Conservation (phyloP, 73 alveolate species). For the Paramecium octaurelia region DNA sequence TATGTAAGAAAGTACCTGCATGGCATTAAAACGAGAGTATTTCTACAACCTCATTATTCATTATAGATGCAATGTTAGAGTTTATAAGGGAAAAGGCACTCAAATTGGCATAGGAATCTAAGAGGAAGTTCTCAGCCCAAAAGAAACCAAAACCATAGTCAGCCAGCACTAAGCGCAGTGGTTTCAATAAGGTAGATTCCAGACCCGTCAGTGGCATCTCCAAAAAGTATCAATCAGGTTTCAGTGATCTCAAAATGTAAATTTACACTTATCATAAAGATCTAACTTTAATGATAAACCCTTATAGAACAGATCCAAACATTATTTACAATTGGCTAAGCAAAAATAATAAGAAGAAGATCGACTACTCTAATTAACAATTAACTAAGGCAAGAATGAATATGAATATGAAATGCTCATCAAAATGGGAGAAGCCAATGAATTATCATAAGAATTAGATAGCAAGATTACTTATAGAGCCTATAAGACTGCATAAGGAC, state of each 20-base stretch:
- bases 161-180: neutral
- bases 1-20: conserved; percentile 37
- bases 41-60: neutral
- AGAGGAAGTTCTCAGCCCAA: conserved; percentile 14
- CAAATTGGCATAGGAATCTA: conserved; percentile 23
- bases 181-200: neutral
- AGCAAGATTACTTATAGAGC: conserved; percentile 63
- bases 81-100: conserved; percentile 47
- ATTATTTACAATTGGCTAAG: conserved; percentile 51
- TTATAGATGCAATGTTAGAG: conserved; percentile 13
- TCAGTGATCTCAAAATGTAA: conserved; percentile 28
- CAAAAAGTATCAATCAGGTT: neutral
- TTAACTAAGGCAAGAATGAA: conserved; percentile 59
- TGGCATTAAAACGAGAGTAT: conserved; percentile 45
- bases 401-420: conserved; percentile 63
- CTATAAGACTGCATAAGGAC: conserved; percentile 52
- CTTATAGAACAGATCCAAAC: conserved; percentile 23
- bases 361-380: conserved; percentile 50
- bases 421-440: conserved; percentile 64
- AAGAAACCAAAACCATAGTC: conserved; percentile 16
- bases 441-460: conserved; percentile 44
- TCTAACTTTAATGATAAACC: neutral
- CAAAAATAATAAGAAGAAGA: conserved; percentile 55
- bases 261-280: neutral
- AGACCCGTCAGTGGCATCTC: conserved; percentile 22